Base-by-base conservation (phyloP, 768 basidiomycete species). In the Chalciporus pseudorubinellus region DNA sequence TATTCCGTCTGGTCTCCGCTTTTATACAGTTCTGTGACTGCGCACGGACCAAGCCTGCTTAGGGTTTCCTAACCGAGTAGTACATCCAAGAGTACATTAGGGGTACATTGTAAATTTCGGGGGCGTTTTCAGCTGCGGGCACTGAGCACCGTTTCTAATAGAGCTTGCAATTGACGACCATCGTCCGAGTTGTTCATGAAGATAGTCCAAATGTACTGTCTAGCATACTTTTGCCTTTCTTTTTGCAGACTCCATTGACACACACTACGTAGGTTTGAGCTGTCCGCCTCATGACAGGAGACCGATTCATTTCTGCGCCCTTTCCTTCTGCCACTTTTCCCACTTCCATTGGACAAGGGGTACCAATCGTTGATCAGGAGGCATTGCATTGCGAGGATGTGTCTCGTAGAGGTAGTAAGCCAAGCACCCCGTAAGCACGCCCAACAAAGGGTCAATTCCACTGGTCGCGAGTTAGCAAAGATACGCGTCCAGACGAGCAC, bases 391-490 rank as follows among this genome's bases (percentile, higher is more conserved):
- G 34, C 90, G 82, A 6, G 90, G 91, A 67, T 92, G 82, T 24
- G 75, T 85, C 65, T 93, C 90, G 66, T 87, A 80, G 33, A 93
- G 79, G 65, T 89, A 84, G 66, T 83, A 92, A 6, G 91, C 91
- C 39, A 91, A 68, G 36, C 81, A 66, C 12, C 91, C 91, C 2
- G 89, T 91, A 62, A 90, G 84, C 46, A 91, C 69, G 7, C 89
- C 91, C 36, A 93, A 69, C 14, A 89, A 50, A 5, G 87, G 83
- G 67, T 93, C 91, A 5, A 90, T 59, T 1, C 77, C 65, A 22
- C 89, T 92, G 54, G 34, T 24, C 13, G 39, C 45, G 12, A 11
- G 50, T 61, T 45, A 55, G 56, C 41, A 20, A 40, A 31, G 29
- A 31, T 31, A 31, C 29, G 29, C 29, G 36, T 18, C 14, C 44